A percentile compares a stretch with the other conserved stretches of the same genome.
phyloP scores from a whole-genome alignment of 768 basidiomycete genomes.

The Jaapia argillacea region DNA sequence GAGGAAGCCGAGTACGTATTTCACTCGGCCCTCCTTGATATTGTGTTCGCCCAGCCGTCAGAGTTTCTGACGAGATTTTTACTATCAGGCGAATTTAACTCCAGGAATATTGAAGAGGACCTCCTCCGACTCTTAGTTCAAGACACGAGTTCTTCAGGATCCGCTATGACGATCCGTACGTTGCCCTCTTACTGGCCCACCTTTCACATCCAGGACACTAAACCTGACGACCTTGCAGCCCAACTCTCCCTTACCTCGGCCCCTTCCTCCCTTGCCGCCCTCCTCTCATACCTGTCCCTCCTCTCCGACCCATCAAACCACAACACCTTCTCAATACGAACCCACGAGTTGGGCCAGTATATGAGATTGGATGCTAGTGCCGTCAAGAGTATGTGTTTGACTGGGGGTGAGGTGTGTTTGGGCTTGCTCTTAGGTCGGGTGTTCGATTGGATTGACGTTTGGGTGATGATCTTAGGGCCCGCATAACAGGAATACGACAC shows the following conservation, averaged over 20 bases:
- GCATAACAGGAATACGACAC: constrained; percentile 70
- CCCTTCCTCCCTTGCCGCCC: constrained; percentile 70
- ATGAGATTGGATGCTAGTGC: constrained; percentile 97
- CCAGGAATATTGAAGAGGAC: constrained; percentile 75
- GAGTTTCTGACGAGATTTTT: not conserved
- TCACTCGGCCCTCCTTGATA: not conserved
- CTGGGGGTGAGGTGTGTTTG: no score
- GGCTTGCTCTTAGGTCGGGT: no score
- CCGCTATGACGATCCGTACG: constrained; percentile 27
- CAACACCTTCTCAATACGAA: constrained; percentile 68
- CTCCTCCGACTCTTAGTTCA: constrained; percentile 57
- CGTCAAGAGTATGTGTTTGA: constrained; percentile 75
- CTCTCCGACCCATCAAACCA: constrained; percentile 70
- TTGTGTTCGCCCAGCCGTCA: constrained; percentile 1
- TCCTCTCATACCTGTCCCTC: constrained; percentile 76
- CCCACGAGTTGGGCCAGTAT: constrained; percentile 87
- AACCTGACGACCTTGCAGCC: constrained; percentile 33
- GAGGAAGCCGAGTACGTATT: constrained; percentile 60
- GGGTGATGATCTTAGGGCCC: constrained; percentile 35
- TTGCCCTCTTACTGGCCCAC: no score
- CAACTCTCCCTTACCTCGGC: constrained; percentile 71
- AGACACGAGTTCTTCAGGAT: constrained; percentile 25
- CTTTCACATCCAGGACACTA: no score
- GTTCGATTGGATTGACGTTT: no score
- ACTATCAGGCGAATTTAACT: constrained; percentile 70